Evolutionary conservation across 2,329 filamentous ascomycete species (phyloP).

Genomic region (Ophiognomonia clavigignenti-juglandacearum): DNA sequence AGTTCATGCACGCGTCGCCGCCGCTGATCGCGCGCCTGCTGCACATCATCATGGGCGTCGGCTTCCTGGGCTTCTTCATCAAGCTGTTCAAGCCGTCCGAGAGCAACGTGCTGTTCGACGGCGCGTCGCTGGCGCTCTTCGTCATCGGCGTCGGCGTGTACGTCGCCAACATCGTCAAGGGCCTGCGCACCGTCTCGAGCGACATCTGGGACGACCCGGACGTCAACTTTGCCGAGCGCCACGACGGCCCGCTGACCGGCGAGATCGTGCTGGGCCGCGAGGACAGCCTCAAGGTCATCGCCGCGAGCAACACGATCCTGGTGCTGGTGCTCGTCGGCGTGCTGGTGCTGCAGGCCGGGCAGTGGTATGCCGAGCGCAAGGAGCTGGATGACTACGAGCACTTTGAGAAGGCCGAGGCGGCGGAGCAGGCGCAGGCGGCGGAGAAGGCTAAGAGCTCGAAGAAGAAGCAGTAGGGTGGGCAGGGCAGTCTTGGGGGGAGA

Average conservation of each 20-base stretch:
- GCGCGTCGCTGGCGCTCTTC: slow-evolving; percentile 75
- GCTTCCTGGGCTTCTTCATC: slow-evolving; percentile 80
- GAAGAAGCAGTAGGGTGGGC: slow-evolving; percentile 18
- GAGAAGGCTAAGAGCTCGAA: slow-evolving; percentile 12
- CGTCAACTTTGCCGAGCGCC: slow-evolving; percentile 31
- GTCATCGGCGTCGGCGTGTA: slow-evolving; percentile 89
- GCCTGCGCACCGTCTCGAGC: slow-evolving; percentile 74
- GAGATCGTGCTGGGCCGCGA: slow-evolving; percentile 74
- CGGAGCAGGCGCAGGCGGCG: slow-evolving; percentile 17
- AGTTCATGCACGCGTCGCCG: slow-evolving; percentile 85
- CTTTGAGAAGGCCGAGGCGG: slow-evolving; percentile 44
- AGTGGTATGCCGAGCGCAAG: slow-evolving; percentile 98
- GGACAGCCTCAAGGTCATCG: slow-evolving; percentile 84
- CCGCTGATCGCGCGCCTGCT: slow-evolving; percentile 90
- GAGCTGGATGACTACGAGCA: slow-evolving; percentile 74
- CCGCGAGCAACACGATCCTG: slow-evolving; percentile 93
- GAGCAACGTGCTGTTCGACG: slow-evolving; percentile 92
- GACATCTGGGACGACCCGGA: slow-evolving; percentile 52
- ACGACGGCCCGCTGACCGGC: slow-evolving; percentile 40
- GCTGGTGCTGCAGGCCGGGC: slow-evolving; percentile 86
- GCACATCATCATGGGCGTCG: slow-evolving; percentile 86
- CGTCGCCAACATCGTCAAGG: slow-evolving; percentile 94
- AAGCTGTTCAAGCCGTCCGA: slow-evolving; percentile 95
- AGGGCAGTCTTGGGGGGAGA: not conserved
- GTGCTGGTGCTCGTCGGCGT: slow-evolving; percentile 90